Base-by-base conservation (phyloP, 441 rosid species). In the Arabidopsis hybrid region DNA sequence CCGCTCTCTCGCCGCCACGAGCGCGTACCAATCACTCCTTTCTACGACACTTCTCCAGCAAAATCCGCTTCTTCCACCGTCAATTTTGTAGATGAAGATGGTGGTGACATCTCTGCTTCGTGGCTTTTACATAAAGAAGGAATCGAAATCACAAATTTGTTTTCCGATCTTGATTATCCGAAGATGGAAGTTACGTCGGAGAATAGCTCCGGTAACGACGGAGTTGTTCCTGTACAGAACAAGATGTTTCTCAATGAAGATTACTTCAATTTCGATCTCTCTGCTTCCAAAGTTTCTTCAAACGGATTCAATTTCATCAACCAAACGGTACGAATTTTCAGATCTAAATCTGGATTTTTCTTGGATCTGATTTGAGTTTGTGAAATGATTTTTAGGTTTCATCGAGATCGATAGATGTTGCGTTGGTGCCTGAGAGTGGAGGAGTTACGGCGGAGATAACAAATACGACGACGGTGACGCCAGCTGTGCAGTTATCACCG, bases 351-450 rank as follows among this genome's bases (percentile, higher is more conserved):
- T 63, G 46, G 63, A 63, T 26, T 26, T 26, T 26, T 26, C 3
- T 26, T n/a, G 5, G 74, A 40, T 34, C 38, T 65, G 50, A 46
- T 29, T 12, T 12, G 21, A 56, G 39, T 2, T 45, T 38, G 10
- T 56, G n/a, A 14, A 35, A 42, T 68, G 16, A n/a, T 29, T n/a
- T 10, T 18, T 45, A 93, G 98, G 85, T 85, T 26, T 85, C 96
- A 0, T 90, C 97, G 0, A 87, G 95, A 14, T 88, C 95, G 0
- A n/a, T 87, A 32, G 98, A 93, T 9, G 91, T 87, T 0, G 86
- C 97, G 26, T 85, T 91, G 51, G 97, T 91, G 18, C 98, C 98
- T 10, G 96, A 91, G 9, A 86, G 81, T 6, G 79, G 88, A 57
- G 79, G 87, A 60, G 72, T 53, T 35, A 70, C 69, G 74, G 14